Evolutionary conservation across 225 moss, liverwort and hornwort genomes (phyloP), one percentile per base, ranked within the genome.

Genomic region (Climacium dendroides): DNA sequence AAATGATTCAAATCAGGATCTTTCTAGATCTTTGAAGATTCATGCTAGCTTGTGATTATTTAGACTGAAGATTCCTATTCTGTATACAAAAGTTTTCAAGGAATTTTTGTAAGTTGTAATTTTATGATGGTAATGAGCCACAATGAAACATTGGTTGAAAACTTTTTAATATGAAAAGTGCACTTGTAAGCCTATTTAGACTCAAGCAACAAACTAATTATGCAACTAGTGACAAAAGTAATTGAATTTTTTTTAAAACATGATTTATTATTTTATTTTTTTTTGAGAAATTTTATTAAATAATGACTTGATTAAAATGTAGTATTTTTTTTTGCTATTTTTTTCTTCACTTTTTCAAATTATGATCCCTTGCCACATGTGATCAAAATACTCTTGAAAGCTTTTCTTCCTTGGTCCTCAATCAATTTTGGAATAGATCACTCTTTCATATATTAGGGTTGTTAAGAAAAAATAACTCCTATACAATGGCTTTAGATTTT

Each of bases 121-220:
- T 50, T 32, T 3, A 19, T 50, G 13, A 74, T 50, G 50, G 1
- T 32, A 34, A n/a, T n/a, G n/a, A n/a, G 7, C 20, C 1, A 13
- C 5, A 50, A 13, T 50, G 5, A 74, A 34, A 52, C 1, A 22
- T 34, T 74, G 3, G 13, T 74, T 50, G 52, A 20, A 32, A 13
- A 0, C 0, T 19, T 32, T 73, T 32, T 19, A 7, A 50, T 34
- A 13, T 52, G 7, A 20, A 48, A 52, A 34, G 52, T 13, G 3
- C 10, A 2, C 2, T 0, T 34, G 0, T 5, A 50, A 50, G 20
- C 13, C 13, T 74, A 74, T 19, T 13, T 0, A 6, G 1, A 45
- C 1, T 29, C 17, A 73, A 73, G 2, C 11, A 48, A 11, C 2
- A 30, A 74, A 30, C 0, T 1, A 30, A 2, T n/a, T n/a, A n/a